Conservation (phyloP, 805 yeast species). For the Millerago galiae region DNA sequence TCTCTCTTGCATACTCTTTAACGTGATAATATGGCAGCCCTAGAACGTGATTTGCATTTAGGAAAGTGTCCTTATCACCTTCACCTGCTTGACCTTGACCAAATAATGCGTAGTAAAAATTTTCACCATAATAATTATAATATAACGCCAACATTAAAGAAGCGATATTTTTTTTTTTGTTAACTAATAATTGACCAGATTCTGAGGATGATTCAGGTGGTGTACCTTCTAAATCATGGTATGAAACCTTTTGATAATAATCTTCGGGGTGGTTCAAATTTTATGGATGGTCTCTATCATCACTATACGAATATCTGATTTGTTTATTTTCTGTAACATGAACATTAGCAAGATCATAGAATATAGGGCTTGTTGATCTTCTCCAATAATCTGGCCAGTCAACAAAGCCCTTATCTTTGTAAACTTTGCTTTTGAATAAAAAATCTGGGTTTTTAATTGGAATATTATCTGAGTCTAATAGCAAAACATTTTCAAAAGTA, state of each 20-base stretch:
- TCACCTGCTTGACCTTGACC: slow-evolving; percentile 63
- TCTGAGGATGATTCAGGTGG: slow-evolving; percentile 66
- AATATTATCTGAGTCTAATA: slow-evolving; percentile 71
- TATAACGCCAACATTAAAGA: slow-evolving; percentile 45
- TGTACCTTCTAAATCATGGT: slow-evolving; percentile 61
- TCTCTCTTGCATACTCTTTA: background rate
- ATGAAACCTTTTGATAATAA: slow-evolving; percentile 29
- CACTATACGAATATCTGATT: background rate
- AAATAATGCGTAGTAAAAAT: slow-evolving; percentile 49
- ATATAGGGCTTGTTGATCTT: slow-evolving; percentile 55
- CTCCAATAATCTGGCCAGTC: slow-evolving; percentile 73
- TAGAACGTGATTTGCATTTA: slow-evolving; percentile 57
- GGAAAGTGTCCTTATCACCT: slow-evolving; percentile 75
- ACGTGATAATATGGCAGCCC: slow-evolving; percentile 32
- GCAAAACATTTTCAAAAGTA: slow-evolving; percentile 65
- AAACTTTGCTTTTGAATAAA: slow-evolving; percentile 9
- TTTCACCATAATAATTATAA: slow-evolving; percentile 60
- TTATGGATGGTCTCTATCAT: background rate
- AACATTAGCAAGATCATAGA: slow-evolving; percentile 49
- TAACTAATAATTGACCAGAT: slow-evolving; percentile 59
- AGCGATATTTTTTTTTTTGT: slow-evolving; percentile 32
- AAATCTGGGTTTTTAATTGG: slow-evolving; percentile 45
- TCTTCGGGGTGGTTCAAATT: background rate
- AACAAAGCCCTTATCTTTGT: slow-evolving; percentile 33
- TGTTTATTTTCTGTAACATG: slow-evolving; percentile 22